These are phyloP conservation scores for Hibiscus trionum DNA, from an alignment of 345 rosid genomes.

Conservation along the genomic window DNA sequence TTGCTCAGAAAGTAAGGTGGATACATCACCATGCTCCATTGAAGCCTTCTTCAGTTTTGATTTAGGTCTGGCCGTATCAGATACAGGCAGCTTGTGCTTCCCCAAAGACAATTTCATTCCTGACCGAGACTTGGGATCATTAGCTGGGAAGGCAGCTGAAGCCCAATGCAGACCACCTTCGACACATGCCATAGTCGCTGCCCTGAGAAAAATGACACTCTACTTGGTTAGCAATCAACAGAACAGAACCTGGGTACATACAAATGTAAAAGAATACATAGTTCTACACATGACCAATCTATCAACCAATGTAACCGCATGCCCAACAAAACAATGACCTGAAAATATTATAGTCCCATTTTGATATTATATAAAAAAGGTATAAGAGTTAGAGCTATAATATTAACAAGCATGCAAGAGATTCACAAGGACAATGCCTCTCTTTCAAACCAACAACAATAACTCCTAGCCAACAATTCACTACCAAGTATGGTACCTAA, in stretches of 20 bases:
- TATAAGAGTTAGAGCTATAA: background rate
- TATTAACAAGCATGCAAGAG: background rate
- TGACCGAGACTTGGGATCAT: slow-evolving; percentile 49
- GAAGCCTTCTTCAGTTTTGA: slow-evolving; percentile 54
- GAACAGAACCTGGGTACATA: background rate
- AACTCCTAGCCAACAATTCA: background rate
- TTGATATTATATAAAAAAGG: background rate
- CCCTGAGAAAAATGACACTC: slow-evolving; percentile 35
- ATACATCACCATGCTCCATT: slow-evolving; percentile 31
- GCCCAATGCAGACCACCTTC: slow-evolving; percentile 60
- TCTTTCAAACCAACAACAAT: background rate
- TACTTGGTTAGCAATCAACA: slow-evolving; percentile 8
- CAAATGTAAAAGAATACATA: background rate
- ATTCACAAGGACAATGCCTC: background rate
- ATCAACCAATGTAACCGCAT: background rate
- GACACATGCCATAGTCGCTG: slow-evolving; percentile 48
- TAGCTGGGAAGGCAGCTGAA: slow-evolving; percentile 46
- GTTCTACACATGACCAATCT: background rate
- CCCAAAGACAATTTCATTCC: slow-evolving; percentile 48
- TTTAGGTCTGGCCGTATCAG: slow-evolving; percentile 54
- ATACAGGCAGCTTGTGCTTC: slow-evolving; percentile 56
- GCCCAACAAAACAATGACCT: background rate
- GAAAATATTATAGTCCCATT: background rate
- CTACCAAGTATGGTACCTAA: background rate
- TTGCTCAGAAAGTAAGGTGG: slow-evolving; percentile 20